Conservation (phyloP, 2,329 filamentous ascomycete genomes). For the Ceratocystis cubensis region DNA sequence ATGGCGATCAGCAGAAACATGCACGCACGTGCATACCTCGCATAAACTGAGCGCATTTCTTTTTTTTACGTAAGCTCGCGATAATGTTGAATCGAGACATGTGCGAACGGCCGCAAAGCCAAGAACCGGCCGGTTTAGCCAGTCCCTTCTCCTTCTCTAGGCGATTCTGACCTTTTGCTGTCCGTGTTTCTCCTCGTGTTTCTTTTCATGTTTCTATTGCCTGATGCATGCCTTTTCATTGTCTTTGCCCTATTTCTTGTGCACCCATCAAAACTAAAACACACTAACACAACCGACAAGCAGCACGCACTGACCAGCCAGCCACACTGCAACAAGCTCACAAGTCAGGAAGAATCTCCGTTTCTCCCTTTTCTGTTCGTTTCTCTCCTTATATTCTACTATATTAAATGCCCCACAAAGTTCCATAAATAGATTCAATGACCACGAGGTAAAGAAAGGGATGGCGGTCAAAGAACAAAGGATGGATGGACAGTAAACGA, state of each 20-base stretch:
- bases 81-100: no score
- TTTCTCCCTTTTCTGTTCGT: not conserved
- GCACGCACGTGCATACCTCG: no score
- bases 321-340: not conserved
- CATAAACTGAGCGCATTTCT: no score
- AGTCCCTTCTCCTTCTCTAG: no score
- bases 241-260: not conserved
- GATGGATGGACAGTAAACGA: not conserved
- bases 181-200: not conserved
- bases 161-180: not conserved
- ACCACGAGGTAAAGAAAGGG: not conserved
- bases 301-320: not conserved
- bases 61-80: no score
- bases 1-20: no score
- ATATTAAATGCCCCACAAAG: not conserved
- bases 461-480: not conserved
- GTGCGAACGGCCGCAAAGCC: no score
- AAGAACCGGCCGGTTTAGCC: no score
- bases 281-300: not conserved
- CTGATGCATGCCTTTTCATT: no score
- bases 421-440: not conserved
- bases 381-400: not conserved
- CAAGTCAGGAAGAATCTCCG: not conserved
- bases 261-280: conserved; percentile 4
- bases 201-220: not conserved